Percentiles rank a stretch among this genome's conserved stretches.
These are phyloP conservation scores for Petrea volubilis DNA, from an alignment of 257 asterid genomes.

Conservation along the genomic window DNA sequence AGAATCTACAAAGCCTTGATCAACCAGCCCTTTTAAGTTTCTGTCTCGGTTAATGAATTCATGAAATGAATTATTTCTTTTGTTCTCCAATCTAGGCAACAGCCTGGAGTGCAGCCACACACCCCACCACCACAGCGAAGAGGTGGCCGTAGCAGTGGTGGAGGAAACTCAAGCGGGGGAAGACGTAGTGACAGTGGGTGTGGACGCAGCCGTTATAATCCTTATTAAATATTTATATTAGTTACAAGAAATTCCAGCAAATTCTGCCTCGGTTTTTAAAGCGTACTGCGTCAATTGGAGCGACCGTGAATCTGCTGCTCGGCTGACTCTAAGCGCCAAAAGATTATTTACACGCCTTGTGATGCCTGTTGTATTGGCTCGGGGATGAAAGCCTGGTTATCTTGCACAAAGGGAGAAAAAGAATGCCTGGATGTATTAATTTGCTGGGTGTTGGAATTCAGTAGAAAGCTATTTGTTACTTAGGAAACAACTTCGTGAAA, in stretches of 20 bases:
- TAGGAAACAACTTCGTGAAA: not conserved
- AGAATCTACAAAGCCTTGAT: not conserved
- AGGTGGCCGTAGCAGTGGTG: constrained; percentile 48
- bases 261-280: not conserved
- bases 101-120: constrained; percentile 56
- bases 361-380: not conserved
- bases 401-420: not conserved
- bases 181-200: constrained; percentile 29
- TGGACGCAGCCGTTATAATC: constrained; percentile 63
- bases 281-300: not conserved
- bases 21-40: too few species aligned
- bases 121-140: constrained; percentile 49
- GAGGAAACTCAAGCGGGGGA: constrained; percentile 40
- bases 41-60: not conserved
- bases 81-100: constrained; percentile 54
- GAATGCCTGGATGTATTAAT: not conserved
- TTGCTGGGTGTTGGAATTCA: not conserved
- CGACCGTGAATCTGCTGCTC: not conserved
- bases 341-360: not conserved
- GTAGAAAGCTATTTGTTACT: not conserved
- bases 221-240: constrained; percentile 32
- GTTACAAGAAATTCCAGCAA: not conserved
- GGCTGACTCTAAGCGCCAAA: not conserved
- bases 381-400: not conserved
- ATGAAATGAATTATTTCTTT: not conserved